These are phyloP conservation scores for Yarrowia sp. DNA, from an alignment of 805 yeast species.

Conservation along the genomic window DNA sequence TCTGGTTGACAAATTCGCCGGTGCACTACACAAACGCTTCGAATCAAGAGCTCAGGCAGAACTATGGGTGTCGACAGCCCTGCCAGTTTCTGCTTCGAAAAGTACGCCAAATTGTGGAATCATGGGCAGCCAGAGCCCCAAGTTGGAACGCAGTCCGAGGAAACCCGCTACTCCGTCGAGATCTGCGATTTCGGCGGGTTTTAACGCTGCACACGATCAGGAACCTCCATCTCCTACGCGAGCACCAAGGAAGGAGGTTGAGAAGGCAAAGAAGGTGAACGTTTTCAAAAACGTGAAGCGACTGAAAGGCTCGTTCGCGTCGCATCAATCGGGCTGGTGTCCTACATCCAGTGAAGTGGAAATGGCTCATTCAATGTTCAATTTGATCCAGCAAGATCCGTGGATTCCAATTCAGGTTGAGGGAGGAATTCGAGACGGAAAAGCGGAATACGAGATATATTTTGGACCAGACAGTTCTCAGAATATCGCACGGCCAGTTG, in stretches of 20 bases:
- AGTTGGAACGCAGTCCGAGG: too few relatives aligned
- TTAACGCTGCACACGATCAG: too few relatives aligned
- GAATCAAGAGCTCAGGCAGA: not conserved
- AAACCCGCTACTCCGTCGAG: too few relatives aligned
- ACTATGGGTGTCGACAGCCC: not conserved
- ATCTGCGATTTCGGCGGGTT: too few relatives aligned
- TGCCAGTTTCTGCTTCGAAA: not conserved
- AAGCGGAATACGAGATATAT: not conserved
- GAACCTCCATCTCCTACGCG: too few relatives aligned
- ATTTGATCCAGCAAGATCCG: slow-evolving; percentile 1
- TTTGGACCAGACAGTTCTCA: not conserved
- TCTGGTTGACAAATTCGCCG: not conserved
- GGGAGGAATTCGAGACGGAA: not conserved
- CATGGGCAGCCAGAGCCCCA: too few relatives aligned
- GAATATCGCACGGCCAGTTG: not conserved
- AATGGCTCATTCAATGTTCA: not conserved
- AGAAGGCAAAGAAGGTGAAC: too few relatives aligned
- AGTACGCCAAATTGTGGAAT: not conserved
- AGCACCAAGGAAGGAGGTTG: too few relatives aligned
- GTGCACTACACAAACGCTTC: not conserved
- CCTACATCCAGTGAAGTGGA: not conserved
- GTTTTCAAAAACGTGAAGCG: too few relatives aligned
- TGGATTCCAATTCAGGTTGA: not conserved
- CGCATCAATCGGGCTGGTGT: not conserved
- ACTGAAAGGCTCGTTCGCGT: too few relatives aligned